Conservation (phyloP, 2,329 filamentous ascomycete genomes). For the Penicillium thymicola region DNA sequence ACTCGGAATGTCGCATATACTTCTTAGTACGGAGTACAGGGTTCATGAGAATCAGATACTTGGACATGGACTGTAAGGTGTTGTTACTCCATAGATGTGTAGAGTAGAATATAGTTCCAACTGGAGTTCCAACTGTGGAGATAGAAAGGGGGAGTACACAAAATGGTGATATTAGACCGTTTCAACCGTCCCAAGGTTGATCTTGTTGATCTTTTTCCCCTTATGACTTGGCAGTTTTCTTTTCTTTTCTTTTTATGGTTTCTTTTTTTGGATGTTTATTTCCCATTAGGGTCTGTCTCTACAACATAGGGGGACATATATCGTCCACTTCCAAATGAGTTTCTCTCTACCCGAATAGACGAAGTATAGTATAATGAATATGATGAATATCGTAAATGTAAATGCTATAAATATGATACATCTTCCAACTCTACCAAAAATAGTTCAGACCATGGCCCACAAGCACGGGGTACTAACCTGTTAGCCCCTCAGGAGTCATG, state of each 20-base stretch:
- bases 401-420: constrained; percentile 1
- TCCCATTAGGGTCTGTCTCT: background rate
- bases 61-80: background rate
- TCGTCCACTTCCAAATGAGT: background rate
- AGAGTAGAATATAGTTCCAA: background rate
- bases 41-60: background rate
- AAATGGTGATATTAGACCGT: background rate
- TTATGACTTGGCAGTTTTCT: background rate
- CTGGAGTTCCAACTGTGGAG: background rate
- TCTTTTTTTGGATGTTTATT: background rate
- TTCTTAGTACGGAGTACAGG: background rate
- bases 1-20: constrained; percentile 9
- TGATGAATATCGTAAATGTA: background rate
- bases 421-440: constrained; percentile 15
- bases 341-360: background rate
- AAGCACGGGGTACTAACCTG: constrained; percentile 2
- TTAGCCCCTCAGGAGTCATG: constrained; percentile 8
- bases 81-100: background rate
- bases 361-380: background rate
- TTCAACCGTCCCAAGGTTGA: background rate
- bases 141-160: background rate
- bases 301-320: too few species aligned
- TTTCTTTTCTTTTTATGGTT: background rate
- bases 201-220: background rate
- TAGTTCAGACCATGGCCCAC: constrained; percentile 14